A percentile compares a stretch with the other conserved stretches of the same genome.
These are phyloP conservation scores for Fragosphaeria purpurea DNA, from an alignment of 2,329 filamentous ascomycete species.

Conservation along the genomic window DNA sequence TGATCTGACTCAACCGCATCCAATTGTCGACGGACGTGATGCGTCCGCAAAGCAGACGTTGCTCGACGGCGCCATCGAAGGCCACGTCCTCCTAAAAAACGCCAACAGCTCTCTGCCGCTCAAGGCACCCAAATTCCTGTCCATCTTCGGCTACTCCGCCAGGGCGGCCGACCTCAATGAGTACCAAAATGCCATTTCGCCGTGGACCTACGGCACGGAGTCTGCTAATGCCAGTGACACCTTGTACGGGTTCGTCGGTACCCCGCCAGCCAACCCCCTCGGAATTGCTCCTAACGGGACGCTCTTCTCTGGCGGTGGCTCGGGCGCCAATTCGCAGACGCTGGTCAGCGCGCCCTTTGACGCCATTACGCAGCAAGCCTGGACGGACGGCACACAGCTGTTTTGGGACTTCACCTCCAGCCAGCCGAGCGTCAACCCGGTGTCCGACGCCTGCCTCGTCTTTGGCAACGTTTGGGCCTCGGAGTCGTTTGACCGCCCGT, in stretches of 20 bases:
- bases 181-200: constrained; percentile 22
- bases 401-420: constrained; percentile 46
- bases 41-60: constrained; percentile 29
- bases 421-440: constrained; percentile 37
- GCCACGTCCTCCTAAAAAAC: constrained; percentile 57
- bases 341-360: constrained; percentile 43
- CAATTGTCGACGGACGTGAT: constrained; percentile 45
- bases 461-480: constrained; percentile 58
- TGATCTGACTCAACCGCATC: constrained; percentile 39
- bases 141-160: constrained; percentile 54
- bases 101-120: constrained; percentile 44
- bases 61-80: constrained; percentile 49
- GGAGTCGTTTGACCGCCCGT: constrained; percentile 56
- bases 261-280: neutral
- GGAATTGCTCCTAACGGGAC: constrained; percentile 31
- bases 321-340: constrained; percentile 24
- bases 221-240: constrained; percentile 14
- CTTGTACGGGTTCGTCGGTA: neutral
- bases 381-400: constrained; percentile 45
- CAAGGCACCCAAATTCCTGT: constrained; percentile 37
- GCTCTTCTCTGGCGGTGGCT: constrained; percentile 30
- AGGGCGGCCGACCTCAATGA: constrained; percentile 34
- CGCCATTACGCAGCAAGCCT: constrained; percentile 40
- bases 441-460: constrained; percentile 55
- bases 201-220: constrained; percentile 31